These are phyloP conservation scores for Bipolaris zeicola DNA, from an alignment of 2,329 filamentous ascomycete genomes.

Conservation along the genomic window DNA sequence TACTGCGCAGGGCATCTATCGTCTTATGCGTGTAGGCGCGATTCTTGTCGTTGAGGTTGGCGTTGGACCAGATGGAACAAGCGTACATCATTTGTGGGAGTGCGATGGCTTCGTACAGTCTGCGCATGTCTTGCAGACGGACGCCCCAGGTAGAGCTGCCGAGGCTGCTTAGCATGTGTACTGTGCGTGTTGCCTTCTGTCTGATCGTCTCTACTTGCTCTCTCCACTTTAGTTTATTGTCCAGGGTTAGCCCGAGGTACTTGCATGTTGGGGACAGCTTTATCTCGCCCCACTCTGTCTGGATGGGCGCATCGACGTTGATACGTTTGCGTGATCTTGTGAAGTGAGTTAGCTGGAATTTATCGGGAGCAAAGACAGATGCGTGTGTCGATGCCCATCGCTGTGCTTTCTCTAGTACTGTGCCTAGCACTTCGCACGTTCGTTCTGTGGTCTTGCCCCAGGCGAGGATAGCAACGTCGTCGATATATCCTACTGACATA, in stretches of 20 bases:
- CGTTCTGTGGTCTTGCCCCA: constrained; percentile 21
- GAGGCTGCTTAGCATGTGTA: constrained; percentile 20
- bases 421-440: constrained; percentile 23
- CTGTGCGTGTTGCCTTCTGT: constrained; percentile 16
- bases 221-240: constrained; percentile 20
- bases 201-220: constrained; percentile 17
- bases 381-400: constrained; percentile 31
- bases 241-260: constrained; percentile 27
- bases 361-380: constrained; percentile 35
- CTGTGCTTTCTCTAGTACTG: constrained; percentile 19
- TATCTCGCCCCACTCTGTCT: constrained; percentile 26
- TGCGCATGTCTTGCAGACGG: constrained; percentile 20
- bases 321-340: constrained; percentile 23
- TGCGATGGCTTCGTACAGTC: constrained; percentile 36
- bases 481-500: constrained; percentile 27
- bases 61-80: constrained; percentile 9
- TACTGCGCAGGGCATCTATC: no score
- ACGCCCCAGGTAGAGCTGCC: constrained; percentile 23
- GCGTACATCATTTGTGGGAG: constrained; percentile 41
- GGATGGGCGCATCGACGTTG: constrained; percentile 11
- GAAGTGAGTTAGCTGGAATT: constrained; percentile 39
- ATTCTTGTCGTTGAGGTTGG: no score
- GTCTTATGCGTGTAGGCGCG: no score
- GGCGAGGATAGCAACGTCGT: constrained; percentile 29
- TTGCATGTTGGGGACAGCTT: constrained; percentile 13